These are phyloP conservation scores for Phytopythium ostracodes DNA, from an alignment of 352 stramenopile species.

Conservation along the genomic window DNA sequence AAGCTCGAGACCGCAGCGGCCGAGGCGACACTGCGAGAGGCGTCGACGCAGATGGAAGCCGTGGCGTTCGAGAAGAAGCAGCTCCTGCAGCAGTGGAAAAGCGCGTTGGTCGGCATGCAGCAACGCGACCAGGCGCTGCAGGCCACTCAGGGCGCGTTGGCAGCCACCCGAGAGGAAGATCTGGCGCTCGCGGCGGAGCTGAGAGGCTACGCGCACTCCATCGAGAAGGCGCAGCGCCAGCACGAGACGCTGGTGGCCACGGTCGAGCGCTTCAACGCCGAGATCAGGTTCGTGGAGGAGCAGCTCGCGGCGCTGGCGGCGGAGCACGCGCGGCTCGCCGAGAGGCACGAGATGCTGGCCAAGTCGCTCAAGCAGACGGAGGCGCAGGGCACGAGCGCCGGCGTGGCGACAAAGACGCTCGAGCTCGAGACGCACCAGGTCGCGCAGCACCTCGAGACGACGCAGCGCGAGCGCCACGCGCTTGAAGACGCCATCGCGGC, in stretches of 20 bases:
- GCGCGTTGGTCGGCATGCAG: slow-evolving; percentile 88
- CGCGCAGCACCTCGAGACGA: slow-evolving; percentile 73
- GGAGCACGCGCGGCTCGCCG: slow-evolving; percentile 72
- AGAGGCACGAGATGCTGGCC: slow-evolving; percentile 84
- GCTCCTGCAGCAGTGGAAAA: slow-evolving; percentile 94
- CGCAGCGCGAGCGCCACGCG: slow-evolving; percentile 84
- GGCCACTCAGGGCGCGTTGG: slow-evolving; percentile 85
- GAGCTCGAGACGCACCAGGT: slow-evolving; percentile 66
- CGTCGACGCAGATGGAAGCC: slow-evolving; percentile 86
- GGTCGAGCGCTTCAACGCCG: slow-evolving; percentile 82
- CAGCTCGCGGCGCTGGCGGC: slow-evolving; percentile 46
- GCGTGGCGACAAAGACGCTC: slow-evolving; percentile 59
- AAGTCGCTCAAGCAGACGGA: slow-evolving; percentile 89
- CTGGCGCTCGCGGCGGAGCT: slow-evolving; percentile 83
- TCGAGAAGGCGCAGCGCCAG: slow-evolving; percentile 71
- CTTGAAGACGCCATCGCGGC: slow-evolving; percentile 82
- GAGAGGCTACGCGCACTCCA: slow-evolving; percentile 83
- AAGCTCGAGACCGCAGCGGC: slow-evolving; percentile 83
- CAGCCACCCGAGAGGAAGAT: slow-evolving; percentile 76
- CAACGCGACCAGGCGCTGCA: slow-evolving; percentile 91
- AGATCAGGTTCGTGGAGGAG: slow-evolving; percentile 73
- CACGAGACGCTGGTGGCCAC: slow-evolving; percentile 85
- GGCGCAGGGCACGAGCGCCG: slow-evolving; percentile 64
- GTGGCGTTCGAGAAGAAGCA: slow-evolving; percentile 95
- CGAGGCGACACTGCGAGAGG: slow-evolving; percentile 86